Conservation (phyloP, 2,329 filamentous ascomycete genomes). For the Penicillium frequentans region DNA sequence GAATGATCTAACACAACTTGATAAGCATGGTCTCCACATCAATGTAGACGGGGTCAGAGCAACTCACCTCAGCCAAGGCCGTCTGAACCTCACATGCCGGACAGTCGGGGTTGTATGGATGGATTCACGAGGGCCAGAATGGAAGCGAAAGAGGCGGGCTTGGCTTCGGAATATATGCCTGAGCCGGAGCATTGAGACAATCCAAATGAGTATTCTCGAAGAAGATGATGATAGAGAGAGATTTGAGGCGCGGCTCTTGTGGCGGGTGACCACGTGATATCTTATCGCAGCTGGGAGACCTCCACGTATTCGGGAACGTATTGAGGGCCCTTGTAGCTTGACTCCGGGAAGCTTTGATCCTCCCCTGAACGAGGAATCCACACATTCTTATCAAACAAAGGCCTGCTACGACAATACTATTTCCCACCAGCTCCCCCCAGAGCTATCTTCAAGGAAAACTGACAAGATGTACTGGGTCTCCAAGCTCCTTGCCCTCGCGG, state of each 20-base stretch:
- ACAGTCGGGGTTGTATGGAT: slow-evolving; percentile 21
- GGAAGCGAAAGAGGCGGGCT: slow-evolving; percentile 20
- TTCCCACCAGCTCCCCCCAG: too few species aligned
- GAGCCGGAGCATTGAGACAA: slow-evolving; percentile 35
- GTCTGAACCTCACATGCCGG: slow-evolving; percentile 34
- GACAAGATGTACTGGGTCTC: slow-evolving; percentile 28
- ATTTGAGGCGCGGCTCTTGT: neutral
- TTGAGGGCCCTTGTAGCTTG: neutral
- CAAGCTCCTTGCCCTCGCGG: slow-evolving; percentile 28
- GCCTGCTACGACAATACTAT: neutral
- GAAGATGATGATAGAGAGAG: neutral
- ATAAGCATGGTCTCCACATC: neutral
- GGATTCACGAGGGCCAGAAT: slow-evolving; percentile 18
- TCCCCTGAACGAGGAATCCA: neutral
- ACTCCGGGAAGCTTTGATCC: neutral
- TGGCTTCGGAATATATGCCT: slow-evolving; percentile 29
- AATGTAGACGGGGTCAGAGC: neutral
- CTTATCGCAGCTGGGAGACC: slow-evolving; percentile 4
- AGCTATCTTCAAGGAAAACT: neutral
- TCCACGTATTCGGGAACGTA: neutral
- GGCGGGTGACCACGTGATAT: slow-evolving; percentile 6
- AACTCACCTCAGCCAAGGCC: slow-evolving; percentile 36
- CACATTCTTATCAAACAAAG: neutral
- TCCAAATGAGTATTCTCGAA: slow-evolving; percentile 1
- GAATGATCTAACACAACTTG: slow-evolving; percentile 25